Percentiles rank a stretch among this genome's conserved stretches.
These are phyloP conservation scores for Eudorina sp. DNA, from an alignment of 139 green algal genomes.

Conservation along the genomic window DNA sequence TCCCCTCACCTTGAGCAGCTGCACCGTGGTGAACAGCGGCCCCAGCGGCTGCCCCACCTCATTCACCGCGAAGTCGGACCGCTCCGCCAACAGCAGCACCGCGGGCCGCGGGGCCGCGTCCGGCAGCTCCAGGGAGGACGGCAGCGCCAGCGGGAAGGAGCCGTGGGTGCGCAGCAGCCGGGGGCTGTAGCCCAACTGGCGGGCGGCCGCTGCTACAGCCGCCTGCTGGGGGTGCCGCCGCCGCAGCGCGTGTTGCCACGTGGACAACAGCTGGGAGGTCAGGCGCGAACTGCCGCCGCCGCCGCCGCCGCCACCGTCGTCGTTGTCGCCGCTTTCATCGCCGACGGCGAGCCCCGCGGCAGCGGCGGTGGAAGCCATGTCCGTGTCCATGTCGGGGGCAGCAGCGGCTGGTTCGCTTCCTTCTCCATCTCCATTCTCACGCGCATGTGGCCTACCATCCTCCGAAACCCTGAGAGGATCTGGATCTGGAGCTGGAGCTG, in stretches of 20 bases:
- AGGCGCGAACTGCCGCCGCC: too few species aligned
- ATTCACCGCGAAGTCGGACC: constrained; percentile 21
- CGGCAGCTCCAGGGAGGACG: constrained; percentile 8
- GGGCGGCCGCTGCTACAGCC: constrained; percentile 32
- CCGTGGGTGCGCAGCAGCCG: constrained; percentile 34
- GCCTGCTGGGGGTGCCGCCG: constrained; percentile 38
- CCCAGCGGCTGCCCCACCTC: constrained; percentile 39
- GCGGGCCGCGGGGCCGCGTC: neutral
- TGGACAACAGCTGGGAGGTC: neutral
- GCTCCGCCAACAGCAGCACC: constrained; percentile 48
- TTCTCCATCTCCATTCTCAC: too few species aligned
- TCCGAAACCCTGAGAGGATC: too few species aligned
- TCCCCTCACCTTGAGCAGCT: constrained; percentile 33
- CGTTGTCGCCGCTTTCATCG: neutral
- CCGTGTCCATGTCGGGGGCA: too few species aligned
- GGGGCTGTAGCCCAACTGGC: neutral
- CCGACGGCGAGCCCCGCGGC: too few species aligned
- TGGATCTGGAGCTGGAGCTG: too few species aligned
- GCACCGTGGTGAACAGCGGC: constrained; percentile 40
- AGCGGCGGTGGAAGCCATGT: too few species aligned
- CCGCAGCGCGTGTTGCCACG: constrained; percentile 15
- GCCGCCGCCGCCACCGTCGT: neutral
- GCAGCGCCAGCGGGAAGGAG: constrained; percentile 14
- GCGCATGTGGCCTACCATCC: too few species aligned
- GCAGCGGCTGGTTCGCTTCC: too few species aligned